A percentile compares a stretch with the other conserved stretches of the same genome.
phyloP scores from a whole-genome alignment of 225 moss, liverwort and hornwort species.

The Sphagnum tenellum region DNA sequence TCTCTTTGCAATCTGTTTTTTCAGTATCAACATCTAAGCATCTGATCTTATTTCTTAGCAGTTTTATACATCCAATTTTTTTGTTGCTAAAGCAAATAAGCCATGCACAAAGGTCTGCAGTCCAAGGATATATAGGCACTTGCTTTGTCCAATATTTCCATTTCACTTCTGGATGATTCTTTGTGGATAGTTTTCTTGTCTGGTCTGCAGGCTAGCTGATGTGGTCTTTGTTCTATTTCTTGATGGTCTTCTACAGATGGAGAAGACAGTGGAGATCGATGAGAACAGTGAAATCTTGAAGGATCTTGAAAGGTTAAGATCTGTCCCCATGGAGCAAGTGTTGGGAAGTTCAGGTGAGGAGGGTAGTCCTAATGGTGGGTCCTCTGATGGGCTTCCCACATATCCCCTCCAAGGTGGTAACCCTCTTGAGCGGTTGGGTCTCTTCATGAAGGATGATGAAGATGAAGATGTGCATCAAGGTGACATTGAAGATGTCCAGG shows the following conservation, averaged over 20 bases:
- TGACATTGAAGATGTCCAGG: constrained; percentile 21
- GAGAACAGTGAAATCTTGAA: constrained; percentile 78
- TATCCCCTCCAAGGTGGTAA: constrained; percentile 77
- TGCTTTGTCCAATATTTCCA: too few relatives aligned
- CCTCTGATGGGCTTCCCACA: constrained; percentile 64
- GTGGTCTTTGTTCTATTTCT: too few relatives aligned
- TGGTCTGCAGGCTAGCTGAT: too few relatives aligned
- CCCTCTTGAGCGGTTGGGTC: constrained; percentile 81
- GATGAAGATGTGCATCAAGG: constrained; percentile 57
- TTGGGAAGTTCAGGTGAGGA: constrained; percentile 67
- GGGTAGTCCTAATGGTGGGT: constrained; percentile 51
- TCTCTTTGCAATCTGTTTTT: background rate
- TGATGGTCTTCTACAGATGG: constrained; percentile 54
- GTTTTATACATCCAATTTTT: background rate
- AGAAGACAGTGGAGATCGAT: constrained; percentile 91
- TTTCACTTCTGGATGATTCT: too few relatives aligned
- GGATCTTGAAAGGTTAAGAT: constrained; percentile 80
- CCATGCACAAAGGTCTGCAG: too few relatives aligned
- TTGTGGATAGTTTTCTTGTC: too few relatives aligned
- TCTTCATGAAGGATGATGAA: constrained; percentile 90
- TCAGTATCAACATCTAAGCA: background rate
- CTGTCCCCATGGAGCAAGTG: constrained; percentile 51
- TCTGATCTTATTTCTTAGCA: too few relatives aligned
- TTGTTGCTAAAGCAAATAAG: too few relatives aligned
- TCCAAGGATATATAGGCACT: too few relatives aligned